Percentiles rank a stretch among this genome's conserved stretches.
These are phyloP conservation scores for Arbutus unedo DNA, from an alignment of 148 eudicot genomes.

Conservation along the genomic window DNA sequence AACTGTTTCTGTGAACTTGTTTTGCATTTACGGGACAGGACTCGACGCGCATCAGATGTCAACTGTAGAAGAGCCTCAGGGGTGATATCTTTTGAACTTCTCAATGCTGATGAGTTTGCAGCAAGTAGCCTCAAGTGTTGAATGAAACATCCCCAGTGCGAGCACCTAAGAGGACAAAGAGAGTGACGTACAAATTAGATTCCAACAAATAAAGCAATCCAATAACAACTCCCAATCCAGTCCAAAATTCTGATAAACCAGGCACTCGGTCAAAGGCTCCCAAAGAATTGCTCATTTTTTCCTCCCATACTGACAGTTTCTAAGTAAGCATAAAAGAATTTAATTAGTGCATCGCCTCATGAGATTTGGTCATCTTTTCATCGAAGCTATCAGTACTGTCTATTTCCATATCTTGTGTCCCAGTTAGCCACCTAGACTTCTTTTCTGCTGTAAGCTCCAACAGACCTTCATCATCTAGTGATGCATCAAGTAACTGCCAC, in stretches of 20 bases:
- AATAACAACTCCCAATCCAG: background rate
- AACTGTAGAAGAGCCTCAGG: constrained; percentile 59
- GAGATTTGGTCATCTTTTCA: constrained; percentile 45
- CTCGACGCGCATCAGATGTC: constrained; percentile 39
- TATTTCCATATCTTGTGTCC: constrained; percentile 63
- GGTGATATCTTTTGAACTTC: constrained; percentile 61
- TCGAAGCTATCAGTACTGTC: constrained; percentile 41
- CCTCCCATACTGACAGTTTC: constrained; percentile 17
- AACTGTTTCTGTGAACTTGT: constrained; percentile 59
- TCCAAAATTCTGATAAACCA: constrained; percentile 8
- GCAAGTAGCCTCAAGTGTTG: constrained; percentile 58
- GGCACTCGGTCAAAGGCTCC: background rate
- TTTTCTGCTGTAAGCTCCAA: constrained; percentile 63
- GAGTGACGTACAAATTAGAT: background rate
- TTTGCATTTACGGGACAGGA: constrained; percentile 52
- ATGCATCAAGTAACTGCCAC: constrained; percentile 87
- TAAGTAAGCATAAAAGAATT: constrained; percentile 79
- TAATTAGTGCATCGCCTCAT: constrained; percentile 40
- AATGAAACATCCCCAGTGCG: constrained; percentile 57
- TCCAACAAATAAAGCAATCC: background rate
- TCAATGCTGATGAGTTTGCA: constrained; percentile 58
- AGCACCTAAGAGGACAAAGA: constrained; percentile 45
- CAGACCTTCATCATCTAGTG: constrained; percentile 84
- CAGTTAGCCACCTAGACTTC: constrained; percentile 63
- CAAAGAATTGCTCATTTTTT: background rate